Conservation (phyloP, 345 rosid genomes). For the Eutrema heterophyllum region DNA sequence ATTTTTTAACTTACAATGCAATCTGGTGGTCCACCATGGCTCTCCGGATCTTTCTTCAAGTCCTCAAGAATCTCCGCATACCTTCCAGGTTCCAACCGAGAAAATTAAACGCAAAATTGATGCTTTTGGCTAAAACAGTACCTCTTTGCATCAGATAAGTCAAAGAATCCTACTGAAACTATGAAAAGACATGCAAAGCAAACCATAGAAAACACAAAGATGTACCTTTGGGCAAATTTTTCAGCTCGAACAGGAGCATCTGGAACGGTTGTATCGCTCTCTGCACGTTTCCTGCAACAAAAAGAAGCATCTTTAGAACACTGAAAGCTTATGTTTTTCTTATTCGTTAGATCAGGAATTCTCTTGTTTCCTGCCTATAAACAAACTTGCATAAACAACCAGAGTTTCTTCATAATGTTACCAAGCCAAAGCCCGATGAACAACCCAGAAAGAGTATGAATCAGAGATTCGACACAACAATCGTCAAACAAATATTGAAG, state of each 20-base stretch:
- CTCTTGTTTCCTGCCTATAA: not conserved
- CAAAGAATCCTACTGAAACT: not conserved
- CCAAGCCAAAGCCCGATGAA: not conserved
- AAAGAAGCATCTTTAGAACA: constrained; percentile 6
- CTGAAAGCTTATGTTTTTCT: not conserved
- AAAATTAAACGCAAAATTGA: not conserved
- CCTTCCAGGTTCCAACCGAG: constrained; percentile 34
- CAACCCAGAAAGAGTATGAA: not conserved
- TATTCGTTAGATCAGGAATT: not conserved
- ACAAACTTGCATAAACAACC: not conserved
- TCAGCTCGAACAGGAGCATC: constrained; percentile 76
- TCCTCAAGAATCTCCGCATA: constrained; percentile 81
- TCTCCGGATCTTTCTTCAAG: constrained; percentile 92
- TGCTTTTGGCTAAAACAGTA: not conserved
- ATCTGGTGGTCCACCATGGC: constrained; percentile 96
- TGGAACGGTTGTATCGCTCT: constrained; percentile 60
- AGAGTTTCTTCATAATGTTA: not conserved
- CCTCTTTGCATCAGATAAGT: not conserved
- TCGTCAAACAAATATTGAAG: not conserved
- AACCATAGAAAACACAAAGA: not conserved
- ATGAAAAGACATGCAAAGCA: not conserved
- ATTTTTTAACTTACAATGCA: constrained; percentile 53
- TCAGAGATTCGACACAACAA: not conserved
- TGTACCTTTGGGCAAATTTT: constrained; percentile 74
- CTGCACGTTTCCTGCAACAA: constrained; percentile 71